These are phyloP conservation scores for Knoxia roxburghii DNA, from an alignment of 257 asterid genomes.

Conservation along the genomic window DNA sequence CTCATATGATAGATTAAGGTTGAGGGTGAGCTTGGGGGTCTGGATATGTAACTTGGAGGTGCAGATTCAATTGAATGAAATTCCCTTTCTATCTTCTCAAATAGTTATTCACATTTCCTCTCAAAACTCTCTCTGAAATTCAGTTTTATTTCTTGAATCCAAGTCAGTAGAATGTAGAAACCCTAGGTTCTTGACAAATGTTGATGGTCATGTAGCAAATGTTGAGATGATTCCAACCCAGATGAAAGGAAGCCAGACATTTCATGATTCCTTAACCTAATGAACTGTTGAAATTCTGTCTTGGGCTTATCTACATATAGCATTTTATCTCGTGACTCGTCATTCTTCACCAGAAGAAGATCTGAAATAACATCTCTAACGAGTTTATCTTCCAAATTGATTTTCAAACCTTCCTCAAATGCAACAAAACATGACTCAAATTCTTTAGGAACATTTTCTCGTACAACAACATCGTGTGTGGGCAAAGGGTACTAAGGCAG, in stretches of 20 bases:
- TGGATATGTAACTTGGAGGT: no score
- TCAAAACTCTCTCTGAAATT: no score
- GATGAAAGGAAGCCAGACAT: constrained; percentile 44
- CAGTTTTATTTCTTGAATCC: no score
- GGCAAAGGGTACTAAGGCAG: constrained; percentile 83
- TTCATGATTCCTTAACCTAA: constrained; percentile 48
- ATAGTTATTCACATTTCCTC: no score
- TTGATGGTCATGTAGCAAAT: constrained; percentile 56
- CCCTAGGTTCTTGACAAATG: no score
- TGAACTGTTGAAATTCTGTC: constrained; percentile 55
- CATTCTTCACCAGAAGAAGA: constrained; percentile 61
- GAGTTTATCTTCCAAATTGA: constrained; percentile 35
- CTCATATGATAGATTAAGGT: no score
- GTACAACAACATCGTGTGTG: constrained; percentile 51
- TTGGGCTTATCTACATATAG: constrained; percentile 36
- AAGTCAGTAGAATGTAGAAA: no score
- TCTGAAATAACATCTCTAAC: constrained; percentile 81
- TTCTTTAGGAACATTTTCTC: constrained; percentile 54
- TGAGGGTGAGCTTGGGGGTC: no score
- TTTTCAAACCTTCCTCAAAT: constrained; percentile 30
- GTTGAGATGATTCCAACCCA: constrained; percentile 15
- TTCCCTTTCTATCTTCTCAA: no score
- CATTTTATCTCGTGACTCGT: constrained; percentile 53
- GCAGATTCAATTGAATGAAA: no score
- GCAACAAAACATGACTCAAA: constrained; percentile 64